These are phyloP conservation scores for Cladobotryum protrusum DNA, from an alignment of 2,329 filamentous ascomycete genomes.

Conservation along the genomic window DNA sequence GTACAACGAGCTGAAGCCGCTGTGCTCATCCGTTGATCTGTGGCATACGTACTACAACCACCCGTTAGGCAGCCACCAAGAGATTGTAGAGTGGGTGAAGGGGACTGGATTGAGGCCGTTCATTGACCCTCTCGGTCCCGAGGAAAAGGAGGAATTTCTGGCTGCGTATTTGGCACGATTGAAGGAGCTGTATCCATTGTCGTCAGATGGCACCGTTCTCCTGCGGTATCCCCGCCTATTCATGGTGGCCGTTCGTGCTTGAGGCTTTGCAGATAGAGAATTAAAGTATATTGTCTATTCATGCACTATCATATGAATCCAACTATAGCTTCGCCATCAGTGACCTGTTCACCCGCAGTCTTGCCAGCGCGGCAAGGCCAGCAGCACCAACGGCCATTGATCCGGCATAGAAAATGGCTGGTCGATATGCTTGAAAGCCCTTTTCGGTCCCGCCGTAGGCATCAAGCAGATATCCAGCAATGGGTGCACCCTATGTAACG, in stretches of 20 bases:
- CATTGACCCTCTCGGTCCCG: slow-evolving; percentile 38
- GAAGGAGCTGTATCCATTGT: slow-evolving; percentile 35
- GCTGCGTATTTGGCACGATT: slow-evolving; percentile 40
- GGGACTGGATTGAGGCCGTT: slow-evolving; percentile 51
- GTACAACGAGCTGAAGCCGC: slow-evolving; percentile 42
- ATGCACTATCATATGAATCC: background rate
- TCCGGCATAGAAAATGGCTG: slow-evolving; percentile 55
- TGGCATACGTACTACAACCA: slow-evolving; percentile 52
- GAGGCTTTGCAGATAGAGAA: background rate
- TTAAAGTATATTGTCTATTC: background rate
- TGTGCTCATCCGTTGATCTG: slow-evolving; percentile 39
- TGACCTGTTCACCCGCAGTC: slow-evolving; percentile 34
- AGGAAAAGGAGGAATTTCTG: slow-evolving; percentile 39
- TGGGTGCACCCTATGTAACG: slow-evolving; percentile 41
- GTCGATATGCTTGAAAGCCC: slow-evolving; percentile 45
- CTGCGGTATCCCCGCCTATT: slow-evolving; percentile 52
- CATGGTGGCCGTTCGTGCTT: slow-evolving; percentile 36
- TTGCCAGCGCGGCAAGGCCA: slow-evolving; percentile 33
- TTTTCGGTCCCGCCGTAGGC: slow-evolving; percentile 43
- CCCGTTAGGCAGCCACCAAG: slow-evolving; percentile 38
- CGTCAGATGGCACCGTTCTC: slow-evolving; percentile 46
- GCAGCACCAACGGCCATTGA: slow-evolving; percentile 41
- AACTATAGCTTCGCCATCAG: slow-evolving; percentile 24
- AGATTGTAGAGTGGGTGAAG: slow-evolving; percentile 55
- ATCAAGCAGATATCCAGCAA: slow-evolving; percentile 51